phyloP scores from a whole-genome alignment of 2,329 filamentous ascomycete species.

The Thielaviopsis musarum region DNA sequence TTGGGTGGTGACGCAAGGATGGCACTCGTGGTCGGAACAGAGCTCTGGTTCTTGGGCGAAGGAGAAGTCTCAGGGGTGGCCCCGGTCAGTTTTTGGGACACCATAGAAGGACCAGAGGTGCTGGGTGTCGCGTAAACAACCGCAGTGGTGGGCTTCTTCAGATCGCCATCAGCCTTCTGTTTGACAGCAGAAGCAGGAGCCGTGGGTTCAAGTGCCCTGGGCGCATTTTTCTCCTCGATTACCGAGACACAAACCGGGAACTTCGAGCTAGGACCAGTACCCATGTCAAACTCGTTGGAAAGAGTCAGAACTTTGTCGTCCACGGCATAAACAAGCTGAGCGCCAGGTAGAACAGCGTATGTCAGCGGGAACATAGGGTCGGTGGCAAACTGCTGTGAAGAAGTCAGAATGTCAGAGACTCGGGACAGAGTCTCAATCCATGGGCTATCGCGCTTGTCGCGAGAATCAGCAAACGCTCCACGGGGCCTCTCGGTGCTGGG shows the following conservation, averaged over 20 bases:
- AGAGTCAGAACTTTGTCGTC: constrained; percentile 7
- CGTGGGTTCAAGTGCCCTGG: background rate
- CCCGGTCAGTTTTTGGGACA: background rate
- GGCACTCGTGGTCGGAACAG: background rate
- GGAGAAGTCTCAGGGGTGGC: background rate
- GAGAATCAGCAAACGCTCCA: background rate
- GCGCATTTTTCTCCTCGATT: constrained; percentile 1
- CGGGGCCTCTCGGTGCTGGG: constrained; percentile 1
- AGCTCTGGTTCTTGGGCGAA: background rate
- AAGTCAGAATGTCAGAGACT: constrained; percentile 8
- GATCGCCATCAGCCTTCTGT: background rate
- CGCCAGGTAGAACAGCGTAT: constrained; percentile 3
- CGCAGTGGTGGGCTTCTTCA: background rate
- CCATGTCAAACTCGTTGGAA: constrained; percentile 7
- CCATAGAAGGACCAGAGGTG: background rate
- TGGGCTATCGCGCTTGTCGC: background rate
- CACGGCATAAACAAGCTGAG: constrained; percentile 9
- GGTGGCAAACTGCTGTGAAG: constrained; percentile 6
- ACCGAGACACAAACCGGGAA: constrained; percentile 8
- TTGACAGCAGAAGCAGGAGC: background rate
- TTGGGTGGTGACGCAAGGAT: background rate
- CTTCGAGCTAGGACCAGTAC: constrained; percentile 4
- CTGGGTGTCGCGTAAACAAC: background rate
- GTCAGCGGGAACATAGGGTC: constrained; percentile 9
- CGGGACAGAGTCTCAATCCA: constrained; percentile 9